These are phyloP conservation scores for Cordyceps fumosorosea DNA, from an alignment of 2,329 filamentous ascomycete species.

Conservation along the genomic window DNA sequence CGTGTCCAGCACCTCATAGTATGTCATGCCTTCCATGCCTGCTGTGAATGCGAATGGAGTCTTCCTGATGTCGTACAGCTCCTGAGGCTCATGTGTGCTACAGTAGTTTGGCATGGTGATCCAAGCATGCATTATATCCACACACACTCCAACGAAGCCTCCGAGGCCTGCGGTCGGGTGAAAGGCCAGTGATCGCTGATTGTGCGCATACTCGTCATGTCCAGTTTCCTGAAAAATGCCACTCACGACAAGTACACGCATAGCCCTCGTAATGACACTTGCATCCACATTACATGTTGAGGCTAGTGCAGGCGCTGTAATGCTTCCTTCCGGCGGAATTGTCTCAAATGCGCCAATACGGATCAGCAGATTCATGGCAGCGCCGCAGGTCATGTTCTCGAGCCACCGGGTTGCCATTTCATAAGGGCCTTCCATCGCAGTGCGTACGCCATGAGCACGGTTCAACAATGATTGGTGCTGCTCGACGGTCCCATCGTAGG, in stretches of 20 bases:
- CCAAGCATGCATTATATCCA: conserved; percentile 25
- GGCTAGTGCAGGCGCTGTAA: conserved; percentile 12
- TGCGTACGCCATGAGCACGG: conserved; percentile 16
- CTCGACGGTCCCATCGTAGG: conserved; percentile 17
- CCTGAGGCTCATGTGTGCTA: conserved; percentile 23
- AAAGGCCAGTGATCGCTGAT: conserved; percentile 23
- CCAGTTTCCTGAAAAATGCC: conserved; percentile 25
- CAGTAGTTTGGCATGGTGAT: conserved; percentile 24
- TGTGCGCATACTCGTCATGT: conserved; percentile 26
- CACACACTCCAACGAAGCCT: conserved; percentile 25
- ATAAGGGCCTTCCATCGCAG: conserved; percentile 19
- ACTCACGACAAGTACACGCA: conserved; percentile 25
- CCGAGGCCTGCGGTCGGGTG: conserved; percentile 22
- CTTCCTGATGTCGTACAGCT: conserved; percentile 26
- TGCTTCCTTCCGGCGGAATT: conserved; percentile 10
- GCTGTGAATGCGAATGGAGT: conserved; percentile 27
- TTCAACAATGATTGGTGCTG: conserved; percentile 17
- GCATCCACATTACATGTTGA: conserved; percentile 22
- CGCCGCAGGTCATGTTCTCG: conserved; percentile 18
- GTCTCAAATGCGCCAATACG: conserved; percentile 17
- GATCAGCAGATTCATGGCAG: conserved; percentile 18
- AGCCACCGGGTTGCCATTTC: conserved; percentile 17
- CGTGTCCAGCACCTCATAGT: conserved; percentile 27
- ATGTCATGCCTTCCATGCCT: conserved; percentile 28
- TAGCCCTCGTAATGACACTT: conserved; percentile 25